phyloP scores from a whole-genome alignment of 768 basidiomycete species.

The Boletales sp. region DNA sequence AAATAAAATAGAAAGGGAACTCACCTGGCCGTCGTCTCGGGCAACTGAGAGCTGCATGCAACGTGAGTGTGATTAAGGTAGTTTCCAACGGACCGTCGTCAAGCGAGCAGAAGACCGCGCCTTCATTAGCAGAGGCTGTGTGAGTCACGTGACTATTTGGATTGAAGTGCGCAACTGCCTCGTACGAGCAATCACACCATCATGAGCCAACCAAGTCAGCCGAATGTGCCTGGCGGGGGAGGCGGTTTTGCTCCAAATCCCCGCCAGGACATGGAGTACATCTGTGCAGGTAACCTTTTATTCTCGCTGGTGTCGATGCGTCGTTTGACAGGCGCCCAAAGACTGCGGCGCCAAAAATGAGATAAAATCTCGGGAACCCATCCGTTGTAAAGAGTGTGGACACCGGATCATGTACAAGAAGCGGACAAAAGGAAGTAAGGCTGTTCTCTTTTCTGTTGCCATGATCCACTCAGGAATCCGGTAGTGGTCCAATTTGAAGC shows the following conservation, averaged over 20 bases:
- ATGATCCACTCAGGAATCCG: neutral
- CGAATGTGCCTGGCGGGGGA: conserved; percentile 31
- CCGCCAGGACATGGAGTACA: conserved; percentile 73
- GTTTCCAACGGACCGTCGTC: conserved; percentile 5
- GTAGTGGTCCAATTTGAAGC: conserved; percentile 35
- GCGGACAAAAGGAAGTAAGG: conserved; percentile 86
- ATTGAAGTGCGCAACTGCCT: too few relatives aligned
- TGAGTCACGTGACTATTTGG: conserved; percentile 10
- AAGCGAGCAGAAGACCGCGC: neutral
- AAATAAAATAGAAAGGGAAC: neutral
- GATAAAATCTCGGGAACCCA: conserved; percentile 87
- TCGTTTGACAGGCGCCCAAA: conserved; percentile 29
- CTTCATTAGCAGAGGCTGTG: conserved; percentile 9
- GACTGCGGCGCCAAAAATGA: conserved; percentile 93
- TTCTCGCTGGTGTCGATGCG: neutral
- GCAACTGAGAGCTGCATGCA: conserved; percentile 1
- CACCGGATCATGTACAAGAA: conserved; percentile 99
- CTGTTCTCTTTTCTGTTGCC: conserved; percentile 5
- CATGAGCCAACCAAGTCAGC: conserved; percentile 40
- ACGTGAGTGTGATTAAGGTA: conserved; percentile 18
- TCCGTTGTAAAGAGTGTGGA: conserved; percentile 94
- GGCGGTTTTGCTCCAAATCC: conserved; percentile 36
- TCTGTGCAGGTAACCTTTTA: conserved; percentile 70
- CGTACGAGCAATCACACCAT: too few relatives aligned
- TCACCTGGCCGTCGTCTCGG: conserved; percentile 6